A percentile compares a stretch with the other conserved stretches of the same genome.
These are phyloP conservation scores for Termitomyces sp. DNA, from an alignment of 768 basidiomycete genomes.

Conservation along the genomic window DNA sequence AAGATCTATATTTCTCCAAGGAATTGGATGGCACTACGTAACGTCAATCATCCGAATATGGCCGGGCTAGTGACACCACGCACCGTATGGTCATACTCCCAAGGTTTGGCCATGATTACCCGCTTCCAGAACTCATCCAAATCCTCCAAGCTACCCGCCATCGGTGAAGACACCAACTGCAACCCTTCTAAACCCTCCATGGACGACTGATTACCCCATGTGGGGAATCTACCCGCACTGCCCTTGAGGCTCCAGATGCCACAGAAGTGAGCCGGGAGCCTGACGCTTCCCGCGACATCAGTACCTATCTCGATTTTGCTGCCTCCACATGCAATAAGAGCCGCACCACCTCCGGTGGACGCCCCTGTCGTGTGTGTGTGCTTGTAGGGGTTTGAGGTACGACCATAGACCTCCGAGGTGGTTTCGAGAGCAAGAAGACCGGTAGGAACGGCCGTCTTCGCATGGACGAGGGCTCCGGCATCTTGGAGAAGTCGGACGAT, in stretches of 20 bases:
- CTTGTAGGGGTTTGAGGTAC: slow-evolving; percentile 60
- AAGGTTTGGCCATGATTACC: slow-evolving; percentile 55
- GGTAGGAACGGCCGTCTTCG: slow-evolving; percentile 58
- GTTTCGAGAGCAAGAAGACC: slow-evolving; percentile 56
- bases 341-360: slow-evolving; percentile 67
- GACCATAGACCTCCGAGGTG: slow-evolving; percentile 55
- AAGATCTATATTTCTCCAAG: slow-evolving; percentile 43
- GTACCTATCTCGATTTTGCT: slow-evolving; percentile 67
- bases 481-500: slow-evolving; percentile 53
- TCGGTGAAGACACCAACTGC: slow-evolving; percentile 49
- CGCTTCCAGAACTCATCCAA: slow-evolving; percentile 63
- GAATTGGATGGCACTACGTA: slow-evolving; percentile 42
- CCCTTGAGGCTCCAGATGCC: slow-evolving; percentile 64
- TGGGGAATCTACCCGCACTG: slow-evolving; percentile 53
- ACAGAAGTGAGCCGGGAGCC: slow-evolving; percentile 70
- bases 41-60: slow-evolving; percentile 1
- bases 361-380: slow-evolving; percentile 49
- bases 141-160: slow-evolving; percentile 59
- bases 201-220: slow-evolving; percentile 39
- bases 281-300: slow-evolving; percentile 69
- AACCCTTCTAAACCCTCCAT: slow-evolving; percentile 56
- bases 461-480: slow-evolving; percentile 59
- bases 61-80: slow-evolving; percentile 5
- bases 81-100: slow-evolving; percentile 62
- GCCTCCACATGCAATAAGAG: slow-evolving; percentile 61